phyloP scores from a whole-genome alignment of 2,329 filamentous ascomycete species.

The Botrytis deweyae region DNA sequence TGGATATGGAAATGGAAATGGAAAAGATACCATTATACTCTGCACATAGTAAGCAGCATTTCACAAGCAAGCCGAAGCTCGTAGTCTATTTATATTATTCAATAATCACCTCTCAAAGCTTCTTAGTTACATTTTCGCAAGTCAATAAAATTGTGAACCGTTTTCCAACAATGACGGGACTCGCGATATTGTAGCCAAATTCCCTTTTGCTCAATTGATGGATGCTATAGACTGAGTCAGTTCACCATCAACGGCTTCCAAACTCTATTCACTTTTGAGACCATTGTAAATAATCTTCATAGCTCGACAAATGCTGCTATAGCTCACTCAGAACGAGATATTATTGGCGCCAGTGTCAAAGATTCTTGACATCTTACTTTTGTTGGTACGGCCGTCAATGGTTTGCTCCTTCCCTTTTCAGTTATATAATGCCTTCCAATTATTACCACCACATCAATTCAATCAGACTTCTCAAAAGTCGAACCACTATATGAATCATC shows the following conservation, averaged over 20 bases:
- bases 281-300: neutral
- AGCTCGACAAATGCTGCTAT: neutral
- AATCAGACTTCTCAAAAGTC: neutral
- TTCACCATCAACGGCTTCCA: neutral
- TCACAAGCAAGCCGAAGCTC: neutral
- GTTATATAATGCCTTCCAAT: neutral
- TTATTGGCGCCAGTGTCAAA: neutral
- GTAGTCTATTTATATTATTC: constrained; percentile 8
- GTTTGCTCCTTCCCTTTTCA: constrained; percentile 7
- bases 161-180: neutral
- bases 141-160: neutral
- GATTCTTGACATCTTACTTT: neutral
- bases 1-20: neutral
- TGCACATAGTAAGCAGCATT: constrained; percentile 7
- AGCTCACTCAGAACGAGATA: neutral
- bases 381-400: neutral
- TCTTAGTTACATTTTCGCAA: neutral
- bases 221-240: neutral
- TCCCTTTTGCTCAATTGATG: neutral
- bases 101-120: constrained; percentile 1
- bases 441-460: neutral
- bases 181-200: neutral
- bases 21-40: constrained; percentile 16
- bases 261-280: neutral
- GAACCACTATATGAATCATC: neutral